Base-by-base conservation (phyloP, 129 eudicot species). In the Smallanthus sonchifolius region DNA sequence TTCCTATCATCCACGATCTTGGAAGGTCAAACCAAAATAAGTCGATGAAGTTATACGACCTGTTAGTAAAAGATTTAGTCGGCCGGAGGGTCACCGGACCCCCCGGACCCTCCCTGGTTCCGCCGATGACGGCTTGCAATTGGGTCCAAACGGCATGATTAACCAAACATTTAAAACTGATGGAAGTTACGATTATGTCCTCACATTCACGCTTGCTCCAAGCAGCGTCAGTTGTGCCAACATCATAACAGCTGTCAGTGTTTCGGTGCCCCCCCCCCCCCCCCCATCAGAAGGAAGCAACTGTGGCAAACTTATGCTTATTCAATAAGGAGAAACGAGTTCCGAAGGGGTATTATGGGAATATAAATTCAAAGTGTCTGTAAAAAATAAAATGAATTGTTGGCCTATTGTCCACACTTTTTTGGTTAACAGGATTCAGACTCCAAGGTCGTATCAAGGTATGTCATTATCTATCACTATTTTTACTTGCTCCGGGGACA, bases 191-290 rank as follows among this genome's bases (percentile, higher is more conserved):
- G 54, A 73, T 15, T 74, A 74, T 56, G 70, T 81, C 17, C 81
- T 84, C 57, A 84, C 81, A 28, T 84, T 84, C 77, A 84, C 78
- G n/a, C 67, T 84, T 56, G 78, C 83, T 45, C 68, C 85, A 24
- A 35, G 38, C 8, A 6, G 37, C 14, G 24, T 35, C 4, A 30
- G 67, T 20, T 84, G 85, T 36, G 76, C 64, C 6, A 69, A 77
- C 38, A 77, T 81, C 24, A 45, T 19, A 13, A 77, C 81, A 1
- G 76, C 76, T 32, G 83, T 84, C 4, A 77, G 77, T 63, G 67
- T 84, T 32, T 69, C 86, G 17, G 72, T 81, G 1, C 75, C 81
- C 62, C 62, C 0, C 59, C 65, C 78, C 30, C 64, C 37, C 19
- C 49, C 69, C 56, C 49, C 77, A 55, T 37, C 30, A 0, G 85